These are phyloP conservation scores for Escallonia rubra DNA, from an alignment of 129 eudicot genomes.

Conservation along the genomic window DNA sequence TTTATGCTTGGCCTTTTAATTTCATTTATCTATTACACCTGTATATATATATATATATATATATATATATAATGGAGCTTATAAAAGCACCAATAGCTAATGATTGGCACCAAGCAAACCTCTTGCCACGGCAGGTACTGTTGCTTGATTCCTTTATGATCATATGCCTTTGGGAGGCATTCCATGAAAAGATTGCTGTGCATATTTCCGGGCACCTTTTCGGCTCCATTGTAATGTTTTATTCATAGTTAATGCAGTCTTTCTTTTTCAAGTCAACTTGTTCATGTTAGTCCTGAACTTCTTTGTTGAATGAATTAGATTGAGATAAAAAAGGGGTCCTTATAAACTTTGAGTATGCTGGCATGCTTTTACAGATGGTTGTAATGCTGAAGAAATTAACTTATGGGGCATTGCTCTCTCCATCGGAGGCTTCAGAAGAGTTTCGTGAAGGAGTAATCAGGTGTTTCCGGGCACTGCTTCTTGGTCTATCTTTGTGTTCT, in stretches of 20 bases:
- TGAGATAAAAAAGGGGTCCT: not conserved
- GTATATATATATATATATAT: too few species aligned
- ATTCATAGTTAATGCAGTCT: not conserved
- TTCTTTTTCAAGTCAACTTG: not conserved
- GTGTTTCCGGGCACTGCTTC: conserved; percentile 69
- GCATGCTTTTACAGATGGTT: conserved; percentile 46
- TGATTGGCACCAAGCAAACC: too few species aligned
- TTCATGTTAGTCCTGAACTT: not conserved
- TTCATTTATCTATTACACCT: too few species aligned
- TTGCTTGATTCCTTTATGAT: too few species aligned
- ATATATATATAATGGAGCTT: not conserved
- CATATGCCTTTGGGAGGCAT: too few species aligned
- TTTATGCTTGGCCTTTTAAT: too few species aligned
- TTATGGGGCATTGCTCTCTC: conserved; percentile 77
- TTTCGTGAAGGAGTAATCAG: conserved; percentile 88
- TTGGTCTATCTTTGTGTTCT: conserved; percentile 47
- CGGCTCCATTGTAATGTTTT: too few species aligned
- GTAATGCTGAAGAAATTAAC: conserved; percentile 80
- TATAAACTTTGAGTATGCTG: not conserved
- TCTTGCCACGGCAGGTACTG: too few species aligned
- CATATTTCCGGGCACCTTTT: too few species aligned
- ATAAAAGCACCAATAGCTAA: not conserved
- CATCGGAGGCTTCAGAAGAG: conserved; percentile 86
- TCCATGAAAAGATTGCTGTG: too few species aligned
- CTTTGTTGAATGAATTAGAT: not conserved